These are phyloP conservation scores for Iberis pinnata DNA, from an alignment of 345 rosid genomes.

Conservation along the genomic window DNA sequence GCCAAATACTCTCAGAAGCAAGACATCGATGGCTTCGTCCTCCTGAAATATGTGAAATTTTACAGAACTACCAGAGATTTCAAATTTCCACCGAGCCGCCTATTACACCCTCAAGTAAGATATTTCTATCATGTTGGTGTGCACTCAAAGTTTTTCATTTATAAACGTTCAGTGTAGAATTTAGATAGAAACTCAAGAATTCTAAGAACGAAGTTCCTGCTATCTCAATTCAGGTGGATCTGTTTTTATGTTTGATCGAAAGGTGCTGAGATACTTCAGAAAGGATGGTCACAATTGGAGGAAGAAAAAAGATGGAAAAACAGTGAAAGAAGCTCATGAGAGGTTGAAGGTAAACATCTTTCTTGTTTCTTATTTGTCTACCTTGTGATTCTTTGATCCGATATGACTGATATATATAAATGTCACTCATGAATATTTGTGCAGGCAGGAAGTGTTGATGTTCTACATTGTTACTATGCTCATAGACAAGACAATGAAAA, in stretches of 20 bases:
- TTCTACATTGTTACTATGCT: slow-evolving; percentile 94
- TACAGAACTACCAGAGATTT: slow-evolving; percentile 50
- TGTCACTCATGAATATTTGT: slow-evolving; percentile 12
- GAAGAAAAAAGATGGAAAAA: slow-evolving; percentile 90
- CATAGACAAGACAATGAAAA: slow-evolving; percentile 83
- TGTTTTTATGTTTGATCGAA: slow-evolving; percentile 77
- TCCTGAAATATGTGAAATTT: slow-evolving; percentile 88
- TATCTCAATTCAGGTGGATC: slow-evolving; percentile 68
- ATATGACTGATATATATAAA: background rate
- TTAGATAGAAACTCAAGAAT: background rate
- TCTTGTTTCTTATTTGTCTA: background rate
- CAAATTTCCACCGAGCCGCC: slow-evolving; percentile 73
- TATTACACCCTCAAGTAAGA: slow-evolving; percentile 61
- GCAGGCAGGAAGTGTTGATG: slow-evolving; percentile 89
- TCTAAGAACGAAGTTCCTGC: background rate
- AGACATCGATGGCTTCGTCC: slow-evolving; percentile 90
- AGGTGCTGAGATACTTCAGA: slow-evolving; percentile 84
- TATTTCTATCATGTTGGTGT: background rate
- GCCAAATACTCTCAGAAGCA: slow-evolving; percentile 75
- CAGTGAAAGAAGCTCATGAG: slow-evolving; percentile 91
- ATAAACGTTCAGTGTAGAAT: background rate
- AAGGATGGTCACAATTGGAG: slow-evolving; percentile 97
- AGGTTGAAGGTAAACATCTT: slow-evolving; percentile 62
- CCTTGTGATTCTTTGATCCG: background rate
- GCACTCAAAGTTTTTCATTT: background rate